Percentiles rank a stretch among this genome's conserved stretches.
These are phyloP conservation scores for Candida vaughaniae DNA, from an alignment of 805 yeast genomes.

Conservation along the genomic window DNA sequence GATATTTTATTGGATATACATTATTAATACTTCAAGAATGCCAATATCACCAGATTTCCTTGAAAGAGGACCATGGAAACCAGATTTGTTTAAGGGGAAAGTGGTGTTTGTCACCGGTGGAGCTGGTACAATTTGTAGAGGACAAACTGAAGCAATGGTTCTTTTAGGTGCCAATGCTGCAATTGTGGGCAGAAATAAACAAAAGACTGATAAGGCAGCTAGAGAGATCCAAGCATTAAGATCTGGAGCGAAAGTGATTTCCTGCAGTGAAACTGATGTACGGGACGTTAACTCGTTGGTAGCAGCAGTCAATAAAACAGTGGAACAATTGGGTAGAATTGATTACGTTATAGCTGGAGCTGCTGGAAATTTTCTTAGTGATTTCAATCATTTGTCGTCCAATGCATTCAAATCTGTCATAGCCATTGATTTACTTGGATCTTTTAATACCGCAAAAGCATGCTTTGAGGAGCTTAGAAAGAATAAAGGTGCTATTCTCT, in stretches of 20 bases:
- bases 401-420: constrained; percentile 42
- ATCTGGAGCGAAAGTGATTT: constrained; percentile 61
- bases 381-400: constrained; percentile 42
- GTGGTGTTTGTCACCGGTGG: constrained; percentile 94
- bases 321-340: constrained; percentile 37
- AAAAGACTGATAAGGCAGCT: constrained; percentile 67
- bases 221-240: constrained; percentile 55
- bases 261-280: constrained; percentile 73
- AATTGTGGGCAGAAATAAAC: constrained; percentile 72
- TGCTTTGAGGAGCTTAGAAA: constrained; percentile 35
- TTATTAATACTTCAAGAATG: neutral
- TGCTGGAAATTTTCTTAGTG: constrained; percentile 42
- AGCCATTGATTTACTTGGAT: constrained; percentile 40
- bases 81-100: constrained; percentile 72
- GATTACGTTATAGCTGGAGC: constrained; percentile 47
- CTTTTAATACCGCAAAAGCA: constrained; percentile 43
- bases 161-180: constrained; percentile 86
- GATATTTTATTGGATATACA: no score
- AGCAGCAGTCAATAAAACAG: constrained; percentile 64
- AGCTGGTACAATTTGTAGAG: constrained; percentile 90
- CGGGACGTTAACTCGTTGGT: constrained; percentile 58
- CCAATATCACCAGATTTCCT: constrained; percentile 21
- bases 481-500: constrained; percentile 46
- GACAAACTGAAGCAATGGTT: constrained; percentile 82
- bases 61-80: constrained; percentile 42